phyloP scores from a whole-genome alignment of 441 rosid species.

The Adansonia gregorii region DNA sequence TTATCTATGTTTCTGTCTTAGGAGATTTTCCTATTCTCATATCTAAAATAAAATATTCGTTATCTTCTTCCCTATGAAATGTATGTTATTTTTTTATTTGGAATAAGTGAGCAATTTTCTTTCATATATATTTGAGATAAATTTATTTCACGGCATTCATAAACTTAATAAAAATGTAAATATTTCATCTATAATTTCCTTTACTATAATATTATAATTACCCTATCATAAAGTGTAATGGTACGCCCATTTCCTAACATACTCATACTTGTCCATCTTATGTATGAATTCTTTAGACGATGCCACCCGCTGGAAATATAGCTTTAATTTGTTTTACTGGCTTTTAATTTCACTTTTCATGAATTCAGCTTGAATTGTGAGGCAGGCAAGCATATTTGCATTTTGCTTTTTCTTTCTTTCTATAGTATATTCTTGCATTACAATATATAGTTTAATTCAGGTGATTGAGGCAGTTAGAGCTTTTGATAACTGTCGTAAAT shows the following conservation, averaged over 20 bases:
- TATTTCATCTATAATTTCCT: too few species aligned
- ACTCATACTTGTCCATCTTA: background rate
- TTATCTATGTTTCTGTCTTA: background rate
- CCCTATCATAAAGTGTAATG: background rate
- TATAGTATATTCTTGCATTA: background rate
- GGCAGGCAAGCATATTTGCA: background rate
- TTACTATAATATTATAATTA: too few species aligned
- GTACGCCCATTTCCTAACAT: background rate
- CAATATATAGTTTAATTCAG: background rate
- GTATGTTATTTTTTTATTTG: background rate
- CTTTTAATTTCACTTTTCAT: background rate
- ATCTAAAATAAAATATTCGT: background rate
- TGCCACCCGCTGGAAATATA: background rate
- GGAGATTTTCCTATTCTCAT: background rate
- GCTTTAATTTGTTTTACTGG: background rate
- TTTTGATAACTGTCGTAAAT: background rate
- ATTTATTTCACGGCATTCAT: too few species aligned
- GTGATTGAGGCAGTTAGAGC: background rate
- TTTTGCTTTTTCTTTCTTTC: background rate
- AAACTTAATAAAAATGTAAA: too few species aligned
- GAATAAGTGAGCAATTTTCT: background rate
- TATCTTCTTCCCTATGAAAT: background rate
- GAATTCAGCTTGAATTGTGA: background rate
- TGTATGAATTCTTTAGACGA: background rate
- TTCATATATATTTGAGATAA: background rate